phyloP scores from a whole-genome alignment of 2,329 filamentous ascomycete genomes.

The Plectosphaerella plurivora region DNA sequence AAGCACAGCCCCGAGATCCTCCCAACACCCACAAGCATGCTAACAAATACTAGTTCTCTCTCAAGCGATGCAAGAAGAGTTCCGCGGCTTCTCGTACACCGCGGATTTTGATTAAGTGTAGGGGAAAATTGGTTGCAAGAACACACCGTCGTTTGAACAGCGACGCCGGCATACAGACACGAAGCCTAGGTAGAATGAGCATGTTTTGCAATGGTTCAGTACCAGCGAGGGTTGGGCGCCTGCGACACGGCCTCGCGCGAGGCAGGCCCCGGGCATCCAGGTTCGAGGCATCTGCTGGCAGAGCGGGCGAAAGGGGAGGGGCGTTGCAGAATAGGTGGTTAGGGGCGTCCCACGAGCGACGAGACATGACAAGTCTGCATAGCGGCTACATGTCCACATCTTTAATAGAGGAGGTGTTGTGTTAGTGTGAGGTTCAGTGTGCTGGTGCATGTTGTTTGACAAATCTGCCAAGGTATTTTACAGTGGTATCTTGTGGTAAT shows the following conservation, averaged over 20 bases:
- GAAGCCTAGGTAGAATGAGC: too few relatives aligned
- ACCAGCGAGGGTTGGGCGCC: too few relatives aligned
- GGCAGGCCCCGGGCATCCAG: too few relatives aligned
- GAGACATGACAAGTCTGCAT: too few relatives aligned
- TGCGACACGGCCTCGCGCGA: too few relatives aligned
- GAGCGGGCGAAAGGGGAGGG: too few relatives aligned
- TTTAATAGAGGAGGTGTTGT: slow-evolving; percentile 7
- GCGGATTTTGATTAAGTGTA: slow-evolving; percentile 71
- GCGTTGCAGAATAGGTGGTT: too few relatives aligned
- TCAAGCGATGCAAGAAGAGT: slow-evolving; percentile 99
- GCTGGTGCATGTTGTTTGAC: slow-evolving; percentile 3
- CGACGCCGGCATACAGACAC: too few relatives aligned
- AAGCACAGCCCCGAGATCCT: slow-evolving; percentile 34
- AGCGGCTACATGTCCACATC: background rate
- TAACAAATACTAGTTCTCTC: slow-evolving; percentile 65
- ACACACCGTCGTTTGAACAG: background rate
- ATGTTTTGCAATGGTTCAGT: too few relatives aligned
- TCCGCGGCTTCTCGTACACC: slow-evolving; percentile 97
- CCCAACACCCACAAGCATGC: background rate
- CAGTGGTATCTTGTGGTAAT: slow-evolving; percentile 9
- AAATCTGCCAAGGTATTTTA: background rate
- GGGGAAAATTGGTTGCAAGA: background rate
- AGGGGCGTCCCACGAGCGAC: too few relatives aligned
- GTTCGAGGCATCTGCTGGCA: too few relatives aligned
- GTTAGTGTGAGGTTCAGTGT: background rate